Base-by-base conservation (phyloP, 192 early-diverging fungal genomes). In the Coemansia sp. region DNA sequence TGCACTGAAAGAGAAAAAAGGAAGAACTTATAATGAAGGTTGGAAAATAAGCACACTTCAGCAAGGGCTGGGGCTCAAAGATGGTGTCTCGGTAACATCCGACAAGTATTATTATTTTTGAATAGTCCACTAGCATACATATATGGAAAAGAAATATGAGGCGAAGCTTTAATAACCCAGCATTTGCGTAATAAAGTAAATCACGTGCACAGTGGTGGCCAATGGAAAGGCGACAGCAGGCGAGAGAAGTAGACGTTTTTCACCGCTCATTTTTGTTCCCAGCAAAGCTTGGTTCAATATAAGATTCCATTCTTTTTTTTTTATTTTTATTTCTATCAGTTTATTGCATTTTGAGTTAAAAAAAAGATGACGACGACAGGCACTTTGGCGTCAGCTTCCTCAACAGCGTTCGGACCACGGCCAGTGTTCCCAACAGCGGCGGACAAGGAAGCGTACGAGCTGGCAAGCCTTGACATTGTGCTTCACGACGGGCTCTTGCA, bases 401-500 rank as follows among this genome's bases (percentile, higher is more conserved):
- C 51, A 6, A 59, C 67, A n/a, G 48, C 74, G 7, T 81, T 82
- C 49, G 80, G 75, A 9, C 80, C 80, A 4, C 71, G 80, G 11
- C 74, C 75, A 26, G 66, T 82, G 26, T 82, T 82, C 34, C 80
- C 80, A 15, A 74, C 75, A 5, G 63, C 66, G 10, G 16, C 46
- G 16, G 61, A 45, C 36, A 69, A 65, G 36, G n/a, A 63, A 7
- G n/a, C 43, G 5, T 43, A 60, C 39, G 71, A 51, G 57, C 65
- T 84, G 30, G 58, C 73, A 2, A 14, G 48, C 2, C 53, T 39
- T 12, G 44, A 76, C 18, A 66, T 63, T 10, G 10, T 80, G 8
- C 12, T 41, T 8, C 56, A 73, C 12, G 77, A 85, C 66, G 85
- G 87, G 23, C 78, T 85, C 3, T 76, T 93, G 66, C 84, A 89